Base-by-base conservation (phyloP, 2,329 filamentous ascomycete species). In the Dactylellina parvicollis region DNA sequence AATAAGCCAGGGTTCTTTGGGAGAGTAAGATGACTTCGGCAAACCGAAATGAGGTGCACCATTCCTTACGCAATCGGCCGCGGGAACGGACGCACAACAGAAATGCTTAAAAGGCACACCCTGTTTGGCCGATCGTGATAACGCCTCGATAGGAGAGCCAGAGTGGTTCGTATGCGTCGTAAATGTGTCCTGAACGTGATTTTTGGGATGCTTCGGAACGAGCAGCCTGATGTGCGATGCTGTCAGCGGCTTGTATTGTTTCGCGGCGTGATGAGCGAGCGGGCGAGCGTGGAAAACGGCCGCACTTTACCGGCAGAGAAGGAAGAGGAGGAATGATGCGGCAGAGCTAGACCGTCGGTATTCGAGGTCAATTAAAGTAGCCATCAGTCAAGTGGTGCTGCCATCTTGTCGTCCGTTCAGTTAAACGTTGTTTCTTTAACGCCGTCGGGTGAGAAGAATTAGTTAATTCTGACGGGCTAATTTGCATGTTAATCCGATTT, bases 1-100 rank as follows among this genome's bases (percentile, higher is more conserved):
- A 44, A 44, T 44, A 14, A 49, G 24, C 20, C 44, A n/a, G 24
- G 44, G 24, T 34, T 20, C 28, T n/a, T 9, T 22, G 24, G 47
- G 3, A 28, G 26, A 22, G 4, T 9, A 52, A 12, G 24, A 32
- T 30, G 46, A 26, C 30, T 56, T 72, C 66, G 66, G 66, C 50
- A 72, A 72, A 64, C 66, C 66, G 59, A 67, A 59, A 40, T 67
- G 62, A 56, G 42, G 47, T 44, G 57, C 59, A 59, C 50, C 52
- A 42, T 56, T 55, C 62, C 55, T 64, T 57, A 72, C 66, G 66
- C 66, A 72, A 72, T 72, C 57, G 56, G 57, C 66, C 66, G 66
- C 57, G 57, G 66, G 57, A 64, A 56, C 66, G 66, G 66, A 61
- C 24, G 66, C 66, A 72, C 66, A 71, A 42, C 65, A 61, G 40